Conservation (phyloP, 768 basidiomycete genomes). For the Russula sp. region DNA sequence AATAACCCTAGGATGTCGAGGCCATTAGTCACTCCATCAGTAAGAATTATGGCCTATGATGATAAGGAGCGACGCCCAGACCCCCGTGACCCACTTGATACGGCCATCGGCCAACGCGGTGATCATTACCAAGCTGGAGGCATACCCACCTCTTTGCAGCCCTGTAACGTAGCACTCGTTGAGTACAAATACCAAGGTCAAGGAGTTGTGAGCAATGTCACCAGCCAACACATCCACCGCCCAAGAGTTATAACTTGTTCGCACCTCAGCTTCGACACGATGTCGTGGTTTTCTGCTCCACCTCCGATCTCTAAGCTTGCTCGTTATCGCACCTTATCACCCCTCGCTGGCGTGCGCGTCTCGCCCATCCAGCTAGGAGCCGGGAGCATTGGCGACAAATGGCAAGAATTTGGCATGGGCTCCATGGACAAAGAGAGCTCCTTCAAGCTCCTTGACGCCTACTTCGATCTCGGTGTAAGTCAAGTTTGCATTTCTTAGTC, state of each 20-base stretch:
- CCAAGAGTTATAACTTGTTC: neutral
- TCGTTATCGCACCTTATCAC: conserved; percentile 37
- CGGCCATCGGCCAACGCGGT: neutral
- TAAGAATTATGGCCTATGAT: too few relatives aligned
- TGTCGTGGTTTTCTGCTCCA: conserved; percentile 12
- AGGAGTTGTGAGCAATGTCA: too few relatives aligned
- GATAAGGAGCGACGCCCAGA: too few relatives aligned
- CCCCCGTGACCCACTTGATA: neutral
- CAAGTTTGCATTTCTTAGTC: too few relatives aligned
- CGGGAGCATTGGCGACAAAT: conserved; percentile 43
- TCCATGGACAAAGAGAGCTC: conserved; percentile 39
- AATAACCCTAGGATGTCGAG: too few relatives aligned
- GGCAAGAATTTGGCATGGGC: conserved; percentile 36
- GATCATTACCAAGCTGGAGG: too few relatives aligned
- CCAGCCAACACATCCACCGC: neutral
- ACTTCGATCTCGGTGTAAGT: conserved; percentile 34
- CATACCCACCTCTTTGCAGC: neutral
- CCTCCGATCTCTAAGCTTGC: conserved; percentile 35
- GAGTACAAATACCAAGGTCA: conserved; percentile 3
- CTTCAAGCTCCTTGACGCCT: conserved; percentile 43
- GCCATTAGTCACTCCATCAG: too few relatives aligned
- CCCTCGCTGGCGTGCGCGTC: conserved; percentile 40
- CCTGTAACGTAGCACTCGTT: neutral
- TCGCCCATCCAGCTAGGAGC: conserved; percentile 41
- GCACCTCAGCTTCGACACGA: neutral